Conservation (phyloP, 169 alveolate species). For the Perkinsus olseni region DNA sequence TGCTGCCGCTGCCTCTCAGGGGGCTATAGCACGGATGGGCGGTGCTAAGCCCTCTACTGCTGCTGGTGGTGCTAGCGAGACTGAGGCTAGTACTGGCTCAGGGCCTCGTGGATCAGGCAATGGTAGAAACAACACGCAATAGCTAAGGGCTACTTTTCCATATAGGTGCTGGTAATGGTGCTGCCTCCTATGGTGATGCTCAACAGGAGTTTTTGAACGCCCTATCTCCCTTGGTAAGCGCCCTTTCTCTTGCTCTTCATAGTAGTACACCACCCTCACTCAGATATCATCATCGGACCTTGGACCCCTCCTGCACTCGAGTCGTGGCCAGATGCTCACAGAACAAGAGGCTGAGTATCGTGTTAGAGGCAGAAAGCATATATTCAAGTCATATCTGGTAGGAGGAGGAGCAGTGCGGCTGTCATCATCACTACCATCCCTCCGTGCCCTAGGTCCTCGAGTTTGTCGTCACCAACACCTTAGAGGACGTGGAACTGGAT, state of each 20-base stretch:
- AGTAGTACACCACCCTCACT: not conserved
- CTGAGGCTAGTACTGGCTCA: not conserved
- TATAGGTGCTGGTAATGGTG: not conserved
- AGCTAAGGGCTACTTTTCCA: not conserved
- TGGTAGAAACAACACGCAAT: not conserved
- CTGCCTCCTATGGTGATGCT: not conserved
- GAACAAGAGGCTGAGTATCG: conserved; percentile 48
- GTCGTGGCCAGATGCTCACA: conserved; percentile 26
- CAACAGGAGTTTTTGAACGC: not conserved
- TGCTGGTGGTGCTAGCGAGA: not conserved
- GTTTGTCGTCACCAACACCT: conserved; percentile 34
- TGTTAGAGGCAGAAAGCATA: conserved; percentile 37
- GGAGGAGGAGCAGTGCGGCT: not conserved
- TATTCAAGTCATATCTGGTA: conserved; percentile 18
- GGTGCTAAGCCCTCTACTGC: not conserved
- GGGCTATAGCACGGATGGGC: not conserved
- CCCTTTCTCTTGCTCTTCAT: not conserved
- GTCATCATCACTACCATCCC: not conserved
- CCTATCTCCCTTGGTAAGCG: not conserved
- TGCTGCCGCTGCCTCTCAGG: not conserved
- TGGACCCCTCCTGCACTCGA: conserved; percentile 22
- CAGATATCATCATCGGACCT: not conserved
- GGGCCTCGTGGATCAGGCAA: not conserved
- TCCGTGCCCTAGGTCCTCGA: conserved; percentile 23
- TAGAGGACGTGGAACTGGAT: conserved; percentile 25